phyloP scores from a whole-genome alignment of 2,329 filamentous ascomycete genomes.

The Venturia aucupariae region DNA sequence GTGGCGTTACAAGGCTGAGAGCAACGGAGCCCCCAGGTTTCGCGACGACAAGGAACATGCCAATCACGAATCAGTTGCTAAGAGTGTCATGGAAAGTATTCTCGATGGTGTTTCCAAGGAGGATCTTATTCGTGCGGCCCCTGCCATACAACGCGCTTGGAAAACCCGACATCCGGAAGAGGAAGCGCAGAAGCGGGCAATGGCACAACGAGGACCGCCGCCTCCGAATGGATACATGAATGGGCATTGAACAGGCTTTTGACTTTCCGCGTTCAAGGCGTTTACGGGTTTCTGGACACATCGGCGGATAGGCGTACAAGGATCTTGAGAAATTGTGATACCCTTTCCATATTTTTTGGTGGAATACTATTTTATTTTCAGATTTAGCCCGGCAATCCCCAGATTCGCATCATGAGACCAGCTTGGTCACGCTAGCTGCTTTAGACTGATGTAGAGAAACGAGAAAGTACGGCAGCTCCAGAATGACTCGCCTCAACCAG shows the following conservation, averaged over 20 bases:
- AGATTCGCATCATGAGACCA: too few relatives aligned
- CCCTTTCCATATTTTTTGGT: not conserved
- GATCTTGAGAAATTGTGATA: not conserved
- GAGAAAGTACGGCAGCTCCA: too few relatives aligned
- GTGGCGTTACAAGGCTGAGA: slow-evolving; percentile 62
- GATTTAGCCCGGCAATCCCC: too few relatives aligned
- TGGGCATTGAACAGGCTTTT: not conserved
- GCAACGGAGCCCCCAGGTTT: slow-evolving; percentile 57
- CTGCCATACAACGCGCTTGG: slow-evolving; percentile 11
- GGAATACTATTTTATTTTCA: not conserved
- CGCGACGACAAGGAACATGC: slow-evolving; percentile 87
- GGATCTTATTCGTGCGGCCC: slow-evolving; percentile 52
- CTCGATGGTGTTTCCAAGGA: slow-evolving; percentile 73
- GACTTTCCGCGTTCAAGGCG: not conserved
- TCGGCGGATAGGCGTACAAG: not conserved
- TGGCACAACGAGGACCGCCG: slow-evolving; percentile 3
- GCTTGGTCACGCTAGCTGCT: too few relatives aligned
- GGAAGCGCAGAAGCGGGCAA: slow-evolving; percentile 5
- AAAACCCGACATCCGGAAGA: slow-evolving; percentile 16
- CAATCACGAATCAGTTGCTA: slow-evolving; percentile 77
- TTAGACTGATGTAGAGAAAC: too few relatives aligned
- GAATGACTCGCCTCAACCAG: too few relatives aligned
- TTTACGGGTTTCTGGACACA: not conserved
- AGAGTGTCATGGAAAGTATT: slow-evolving; percentile 84
- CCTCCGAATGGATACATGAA: slow-evolving; percentile 1